These are phyloP conservation scores for Oemleria cerasiformis DNA, from an alignment of 306 rosid genomes.

Conservation along the genomic window DNA sequence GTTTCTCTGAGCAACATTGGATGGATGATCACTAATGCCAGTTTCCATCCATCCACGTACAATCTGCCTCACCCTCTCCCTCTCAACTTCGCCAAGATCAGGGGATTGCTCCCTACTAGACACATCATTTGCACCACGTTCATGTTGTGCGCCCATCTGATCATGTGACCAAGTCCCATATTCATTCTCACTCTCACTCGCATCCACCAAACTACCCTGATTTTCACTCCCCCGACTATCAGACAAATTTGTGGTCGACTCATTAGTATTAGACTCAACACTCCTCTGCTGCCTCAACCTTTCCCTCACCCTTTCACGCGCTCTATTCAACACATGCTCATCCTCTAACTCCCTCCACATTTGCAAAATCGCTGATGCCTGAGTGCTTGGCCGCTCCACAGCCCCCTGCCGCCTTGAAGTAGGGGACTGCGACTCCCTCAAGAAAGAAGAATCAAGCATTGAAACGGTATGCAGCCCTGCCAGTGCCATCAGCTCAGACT, in stretches of 20 bases:
- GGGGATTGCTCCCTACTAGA: constrained; percentile 99
- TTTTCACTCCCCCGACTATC: constrained; percentile 83
- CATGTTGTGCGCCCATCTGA: constrained; percentile 63
- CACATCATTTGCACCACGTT: constrained; percentile 45
- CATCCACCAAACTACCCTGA: constrained; percentile 85
- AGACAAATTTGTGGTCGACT: constrained; percentile 59
- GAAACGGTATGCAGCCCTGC: constrained; percentile 96
- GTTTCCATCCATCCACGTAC: constrained; percentile 99
- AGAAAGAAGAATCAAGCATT: constrained; percentile 86
- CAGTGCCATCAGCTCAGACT: constrained; percentile 95
- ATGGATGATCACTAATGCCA: constrained; percentile 78
- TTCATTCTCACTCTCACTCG: constrained; percentile 90
- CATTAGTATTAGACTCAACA: constrained; percentile 67
- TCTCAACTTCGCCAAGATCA: constrained; percentile 96
- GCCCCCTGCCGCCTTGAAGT: constrained; percentile 83
- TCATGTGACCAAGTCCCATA: constrained; percentile 82
- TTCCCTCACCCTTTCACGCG: constrained; percentile 87
- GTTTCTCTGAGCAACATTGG: constrained; percentile 70
- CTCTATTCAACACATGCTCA: constrained; percentile 79
- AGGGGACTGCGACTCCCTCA: constrained; percentile 93
- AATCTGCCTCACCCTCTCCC: constrained; percentile 98
- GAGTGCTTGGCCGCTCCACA: constrained; percentile 89
- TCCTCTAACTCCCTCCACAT: constrained; percentile 99
- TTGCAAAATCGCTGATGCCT: constrained; percentile 83
- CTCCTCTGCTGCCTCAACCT: constrained; percentile 76